Evolutionary conservation across 2,329 filamentous ascomycete genomes (phyloP).

Genomic region (Fusarium gaditjirri): DNA sequence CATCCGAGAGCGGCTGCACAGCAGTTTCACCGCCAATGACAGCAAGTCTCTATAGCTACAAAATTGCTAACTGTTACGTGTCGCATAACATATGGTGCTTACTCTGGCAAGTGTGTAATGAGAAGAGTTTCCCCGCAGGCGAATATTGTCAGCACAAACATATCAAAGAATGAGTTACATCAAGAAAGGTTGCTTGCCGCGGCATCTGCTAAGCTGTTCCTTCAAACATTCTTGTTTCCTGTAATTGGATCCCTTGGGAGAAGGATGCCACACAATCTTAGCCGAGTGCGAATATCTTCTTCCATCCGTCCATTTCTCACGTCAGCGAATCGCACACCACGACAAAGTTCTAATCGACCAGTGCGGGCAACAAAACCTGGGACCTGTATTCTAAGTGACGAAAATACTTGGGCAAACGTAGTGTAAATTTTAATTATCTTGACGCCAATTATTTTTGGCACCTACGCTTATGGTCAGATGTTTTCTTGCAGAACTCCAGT

Average conservation of each 20-base stretch:
- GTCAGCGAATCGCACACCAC: not conserved
- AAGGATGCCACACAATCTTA: not conserved
- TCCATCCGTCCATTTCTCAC: not conserved
- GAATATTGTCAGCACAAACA: not conserved
- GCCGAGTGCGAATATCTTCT: not conserved
- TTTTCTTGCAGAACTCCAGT: not conserved
- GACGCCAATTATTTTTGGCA: not conserved
- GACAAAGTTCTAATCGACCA: not conserved
- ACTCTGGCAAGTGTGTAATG: not conserved
- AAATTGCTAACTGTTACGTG: too few species aligned
- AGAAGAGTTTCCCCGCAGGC: not conserved
- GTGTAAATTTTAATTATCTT: too few species aligned
- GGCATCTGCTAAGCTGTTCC: not conserved
- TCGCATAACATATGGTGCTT: not conserved
- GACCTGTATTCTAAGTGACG: too few species aligned
- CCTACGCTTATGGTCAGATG: not conserved
- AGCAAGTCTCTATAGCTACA: too few species aligned
- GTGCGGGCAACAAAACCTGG: not conserved
- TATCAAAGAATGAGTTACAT: not conserved
- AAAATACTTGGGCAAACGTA: not conserved
- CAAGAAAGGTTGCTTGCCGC: accelerated
- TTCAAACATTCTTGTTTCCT: not conserved
- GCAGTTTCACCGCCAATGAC: too few species aligned
- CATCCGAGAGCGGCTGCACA: too few species aligned
- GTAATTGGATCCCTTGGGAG: too few species aligned